A percentile compares a stretch with the other conserved stretches of the same genome.
phyloP scores from a whole-genome alignment of 192 early-diverging fungal species.

The Phycomyces blakesleeanus region DNA sequence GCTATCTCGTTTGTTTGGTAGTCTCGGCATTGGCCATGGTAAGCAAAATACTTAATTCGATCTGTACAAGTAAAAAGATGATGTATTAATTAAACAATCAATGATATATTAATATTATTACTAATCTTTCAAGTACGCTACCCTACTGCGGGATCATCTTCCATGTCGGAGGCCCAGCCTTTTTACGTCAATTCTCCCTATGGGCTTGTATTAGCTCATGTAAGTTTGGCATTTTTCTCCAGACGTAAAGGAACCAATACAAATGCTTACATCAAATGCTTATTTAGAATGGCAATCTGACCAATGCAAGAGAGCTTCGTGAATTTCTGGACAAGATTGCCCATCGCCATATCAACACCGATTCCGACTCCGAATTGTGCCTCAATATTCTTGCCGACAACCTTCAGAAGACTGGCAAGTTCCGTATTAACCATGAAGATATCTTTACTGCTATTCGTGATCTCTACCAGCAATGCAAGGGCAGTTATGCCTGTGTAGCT shows the following conservation, averaged over 20 bases:
- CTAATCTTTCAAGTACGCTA: constrained; percentile 89
- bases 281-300: constrained; percentile 94
- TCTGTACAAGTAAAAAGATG: too few species aligned
- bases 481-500: constrained; percentile 92
- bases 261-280: not conserved
- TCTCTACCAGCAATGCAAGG: constrained; percentile 78
- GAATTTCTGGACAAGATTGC: constrained; percentile 89
- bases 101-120: too few species aligned
- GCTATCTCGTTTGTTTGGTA: constrained; percentile 74
- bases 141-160: constrained; percentile 96
- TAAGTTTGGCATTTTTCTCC: constrained; percentile 40
- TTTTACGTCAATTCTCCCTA: constrained; percentile 99
- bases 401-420: constrained; percentile 95
- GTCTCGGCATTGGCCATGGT: constrained; percentile 97
- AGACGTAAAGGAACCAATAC: not conserved
- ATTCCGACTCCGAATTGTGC: constrained; percentile 98
- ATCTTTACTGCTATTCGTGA: constrained; percentile 89
- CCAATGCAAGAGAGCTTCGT: constrained; percentile 87
- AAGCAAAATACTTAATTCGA: too few species aligned
- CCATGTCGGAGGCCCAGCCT: constrained; percentile 95
- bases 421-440: constrained; percentile 97
- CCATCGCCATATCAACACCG: constrained; percentile 99
- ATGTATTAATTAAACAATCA: too few species aligned
- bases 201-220: constrained; percentile 93
- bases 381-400: constrained; percentile 98